Evolutionary conservation across 177 flowering plant species (phyloP).

Genomic region (Vitis hybrid): DNA sequence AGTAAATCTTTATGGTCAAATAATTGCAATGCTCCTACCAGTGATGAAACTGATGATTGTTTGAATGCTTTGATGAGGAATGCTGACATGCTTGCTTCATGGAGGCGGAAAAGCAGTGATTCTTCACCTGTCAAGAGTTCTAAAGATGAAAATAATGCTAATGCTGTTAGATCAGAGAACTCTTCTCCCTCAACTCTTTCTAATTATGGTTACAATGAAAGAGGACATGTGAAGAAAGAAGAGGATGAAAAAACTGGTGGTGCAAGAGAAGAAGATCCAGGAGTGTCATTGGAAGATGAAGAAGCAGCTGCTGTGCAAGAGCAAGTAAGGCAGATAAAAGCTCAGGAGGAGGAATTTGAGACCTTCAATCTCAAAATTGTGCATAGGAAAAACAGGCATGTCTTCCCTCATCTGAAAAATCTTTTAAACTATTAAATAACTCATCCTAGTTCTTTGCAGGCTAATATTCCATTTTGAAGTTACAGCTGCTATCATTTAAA

Average conservation of each 20-base stretch:
- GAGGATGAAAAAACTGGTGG: slow-evolving; percentile 45
- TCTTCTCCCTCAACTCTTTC: slow-evolving; percentile 67
- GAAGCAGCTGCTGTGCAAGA: slow-evolving; percentile 96
- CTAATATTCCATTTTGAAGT: background rate
- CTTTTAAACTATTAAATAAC: background rate
- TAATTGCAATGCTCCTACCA: slow-evolving; percentile 30
- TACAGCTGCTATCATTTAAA: background rate
- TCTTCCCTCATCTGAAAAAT: slow-evolving; percentile 5
- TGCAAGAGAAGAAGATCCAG: slow-evolving; percentile 71
- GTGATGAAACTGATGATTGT: slow-evolving; percentile 44
- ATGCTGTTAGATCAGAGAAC: slow-evolving; percentile 47
- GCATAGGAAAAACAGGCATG: slow-evolving; percentile 95
- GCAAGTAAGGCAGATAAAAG: slow-evolving; percentile 93
- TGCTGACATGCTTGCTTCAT: slow-evolving; percentile 66
- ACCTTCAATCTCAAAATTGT: slow-evolving; percentile 92
- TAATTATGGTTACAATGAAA: slow-evolving; percentile 56
- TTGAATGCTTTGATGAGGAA: slow-evolving; percentile 36
- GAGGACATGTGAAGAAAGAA: slow-evolving; percentile 45
- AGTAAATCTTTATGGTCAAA: slow-evolving; percentile 62
- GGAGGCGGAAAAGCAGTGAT: slow-evolving; percentile 71
- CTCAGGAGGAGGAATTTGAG: slow-evolving; percentile 97
- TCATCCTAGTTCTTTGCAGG: background rate
- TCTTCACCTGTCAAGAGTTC: slow-evolving; percentile 77
- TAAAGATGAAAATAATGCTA: slow-evolving; percentile 59
- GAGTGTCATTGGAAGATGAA: slow-evolving; percentile 79